Evolutionary conservation across 768 basidiomycete genomes (phyloP), one percentile per base, ranked within the genome.

Genomic region (Grammothele lineata): DNA sequence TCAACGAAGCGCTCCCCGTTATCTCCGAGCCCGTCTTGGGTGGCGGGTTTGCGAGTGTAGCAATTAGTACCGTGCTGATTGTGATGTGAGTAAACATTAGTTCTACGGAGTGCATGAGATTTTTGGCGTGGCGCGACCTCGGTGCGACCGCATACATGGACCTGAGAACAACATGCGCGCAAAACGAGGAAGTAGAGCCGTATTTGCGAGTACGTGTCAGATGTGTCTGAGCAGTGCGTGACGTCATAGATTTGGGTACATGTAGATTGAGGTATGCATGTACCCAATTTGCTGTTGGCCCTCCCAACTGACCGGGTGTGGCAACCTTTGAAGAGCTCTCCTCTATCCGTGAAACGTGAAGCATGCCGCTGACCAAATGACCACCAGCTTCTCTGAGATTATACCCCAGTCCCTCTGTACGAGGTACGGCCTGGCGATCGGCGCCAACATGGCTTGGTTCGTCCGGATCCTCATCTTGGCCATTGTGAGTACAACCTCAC

Each of bases 391-490:
- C 62, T 73, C 88, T 14, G 89, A 92, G 67, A 88, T 92, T 50
- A 91, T 92, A 51, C 90, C 90, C 0, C 90, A 92, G 59, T 86
- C 86, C 2, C 66, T 92, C 15, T 93, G 87, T 62, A 87, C 87
- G 17, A 82, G 90, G 35, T 83, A 89, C 67, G 90, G 90, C 21
- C 73, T 92, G 4, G 85, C 84, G 50, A 75, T 92, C 39, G 88
- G 90, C 36, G 87, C 88, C 9, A 83, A 84, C 51, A 85, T 87
- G 82, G 87, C 83, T 0, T 70, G 72, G 7, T 76, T 87, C 34
- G 84, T 84, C 0, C 75, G 72, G 24, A 58, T 74, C 34, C 66
- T 92, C 26, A 86, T 91, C 6, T 81, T 77, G 61, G 59, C 67
- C 22, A 55, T 89, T 61, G 87, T 86, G 49, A 39, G 77, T 48